Percentiles rank a stretch among this genome's conserved stretches.
These are phyloP conservation scores for Allium fistulosum DNA, from an alignment of 106 monocot species.

Conservation along the genomic window DNA sequence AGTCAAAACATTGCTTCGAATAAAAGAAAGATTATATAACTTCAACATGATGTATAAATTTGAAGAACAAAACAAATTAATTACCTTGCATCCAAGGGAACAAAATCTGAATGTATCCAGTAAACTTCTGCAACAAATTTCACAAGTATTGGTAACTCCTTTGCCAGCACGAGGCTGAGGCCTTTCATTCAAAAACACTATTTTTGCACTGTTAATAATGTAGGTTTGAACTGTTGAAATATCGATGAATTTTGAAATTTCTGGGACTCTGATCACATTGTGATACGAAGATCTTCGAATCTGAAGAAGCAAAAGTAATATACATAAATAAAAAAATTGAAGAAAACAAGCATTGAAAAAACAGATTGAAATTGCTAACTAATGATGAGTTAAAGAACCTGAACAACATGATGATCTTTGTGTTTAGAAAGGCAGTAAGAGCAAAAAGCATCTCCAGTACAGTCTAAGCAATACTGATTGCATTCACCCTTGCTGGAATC, in stretches of 20 bases:
- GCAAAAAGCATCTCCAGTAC: slow-evolving; percentile 70
- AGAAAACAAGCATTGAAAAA: background rate
- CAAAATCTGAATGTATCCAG: slow-evolving; percentile 90
- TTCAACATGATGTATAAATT: no score
- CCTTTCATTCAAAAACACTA: slow-evolving; percentile 86
- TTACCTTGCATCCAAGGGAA: slow-evolving; percentile 97
- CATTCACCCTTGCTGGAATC: slow-evolving; percentile 86
- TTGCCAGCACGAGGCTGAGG: slow-evolving; percentile 94
- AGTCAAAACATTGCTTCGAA: no score
- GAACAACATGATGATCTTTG: slow-evolving; percentile 76
- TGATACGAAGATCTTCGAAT: slow-evolving; percentile 94
- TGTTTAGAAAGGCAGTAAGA: slow-evolving; percentile 76
- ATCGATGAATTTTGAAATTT: slow-evolving; percentile 93
- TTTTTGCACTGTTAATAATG: slow-evolving; percentile 97
- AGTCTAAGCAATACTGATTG: slow-evolving; percentile 88
- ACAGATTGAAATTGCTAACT: background rate
- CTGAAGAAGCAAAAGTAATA: slow-evolving; percentile 14
- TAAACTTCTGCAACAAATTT: slow-evolving; percentile 80
- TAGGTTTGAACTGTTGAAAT: slow-evolving; percentile 88
- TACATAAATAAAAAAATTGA: background rate
- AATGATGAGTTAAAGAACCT: slow-evolving; percentile 30
- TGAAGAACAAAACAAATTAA: background rate
- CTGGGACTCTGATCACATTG: slow-evolving; percentile 92
- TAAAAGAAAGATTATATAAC: no score
- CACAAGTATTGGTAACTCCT: slow-evolving; percentile 92